Evolutionary conservation across 2,329 filamentous ascomycete genomes (phyloP).

Genomic region (Westerdykella ornata): DNA sequence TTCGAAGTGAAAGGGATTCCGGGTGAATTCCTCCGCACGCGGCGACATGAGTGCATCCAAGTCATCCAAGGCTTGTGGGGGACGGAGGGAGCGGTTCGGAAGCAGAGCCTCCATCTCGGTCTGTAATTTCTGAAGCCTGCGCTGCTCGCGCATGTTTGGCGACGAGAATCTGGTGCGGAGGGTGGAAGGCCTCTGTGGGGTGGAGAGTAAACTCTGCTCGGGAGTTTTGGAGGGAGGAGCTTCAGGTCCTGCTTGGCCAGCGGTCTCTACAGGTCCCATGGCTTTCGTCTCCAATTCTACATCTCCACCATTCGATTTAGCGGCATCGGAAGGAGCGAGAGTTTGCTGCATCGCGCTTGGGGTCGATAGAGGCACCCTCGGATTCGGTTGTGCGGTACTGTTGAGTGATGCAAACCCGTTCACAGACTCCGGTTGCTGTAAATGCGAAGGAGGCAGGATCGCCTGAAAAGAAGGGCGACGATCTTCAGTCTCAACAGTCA

Average conservation of each 20-base stretch:
- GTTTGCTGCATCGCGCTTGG: conserved; percentile 3
- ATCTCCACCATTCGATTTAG: conserved; percentile 11
- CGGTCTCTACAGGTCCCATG: conserved; percentile 7
- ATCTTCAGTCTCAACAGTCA: conserved; percentile 17
- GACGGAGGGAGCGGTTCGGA: conserved; percentile 20
- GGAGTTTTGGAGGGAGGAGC: conserved; percentile 1
- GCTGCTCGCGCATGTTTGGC: conserved; percentile 35
- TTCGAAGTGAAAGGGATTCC: conserved; percentile 39
- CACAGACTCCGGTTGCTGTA: conserved; percentile 21
- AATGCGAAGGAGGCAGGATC: conserved; percentile 29
- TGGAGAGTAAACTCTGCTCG: conserved; percentile 21
- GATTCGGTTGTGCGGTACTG: conserved; percentile 24
- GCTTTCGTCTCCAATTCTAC: conserved; percentile 19
- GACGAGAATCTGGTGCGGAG: conserved; percentile 37
- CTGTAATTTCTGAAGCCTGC: conserved; percentile 36
- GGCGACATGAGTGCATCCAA: conserved; percentile 61
- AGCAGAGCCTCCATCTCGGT: conserved; percentile 36
- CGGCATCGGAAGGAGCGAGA: conserved; percentile 9
- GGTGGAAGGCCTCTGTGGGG: conserved; percentile 17
- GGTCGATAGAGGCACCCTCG: conserved; percentile 12
- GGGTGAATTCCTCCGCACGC: conserved; percentile 64
- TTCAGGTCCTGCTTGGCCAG: conserved; percentile 2
- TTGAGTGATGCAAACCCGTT: conserved; percentile 35
- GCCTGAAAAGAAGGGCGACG: conserved; percentile 34
- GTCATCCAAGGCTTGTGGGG: conserved; percentile 32